Percentiles rank a stretch among this genome's conserved stretches.
These are phyloP conservation scores for Takashimella tepidaria DNA, from an alignment of 1,284 basidiomycete species.

Conservation along the genomic window DNA sequence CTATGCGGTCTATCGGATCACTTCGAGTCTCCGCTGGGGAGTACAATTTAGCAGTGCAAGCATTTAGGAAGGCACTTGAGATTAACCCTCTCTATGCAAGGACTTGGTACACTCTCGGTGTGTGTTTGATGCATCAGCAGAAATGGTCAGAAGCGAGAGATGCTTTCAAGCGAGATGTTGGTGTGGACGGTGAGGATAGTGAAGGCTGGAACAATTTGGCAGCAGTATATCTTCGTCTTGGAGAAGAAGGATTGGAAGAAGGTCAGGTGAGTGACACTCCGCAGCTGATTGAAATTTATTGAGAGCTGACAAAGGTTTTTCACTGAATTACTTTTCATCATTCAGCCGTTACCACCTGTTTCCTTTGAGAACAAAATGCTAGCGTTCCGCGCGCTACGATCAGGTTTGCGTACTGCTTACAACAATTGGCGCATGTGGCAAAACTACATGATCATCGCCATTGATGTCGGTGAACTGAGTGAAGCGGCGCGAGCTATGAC, in stretches of 20 bases:
- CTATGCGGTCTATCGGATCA: slow-evolving; percentile 85
- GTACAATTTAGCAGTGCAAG: slow-evolving; percentile 62
- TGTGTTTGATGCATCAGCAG: slow-evolving; percentile 73
- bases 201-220: slow-evolving; percentile 99
- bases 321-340: too few species aligned
- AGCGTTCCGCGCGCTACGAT: slow-evolving; percentile 90
- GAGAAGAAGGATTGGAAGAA: slow-evolving; percentile 45
- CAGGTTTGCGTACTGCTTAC: slow-evolving; percentile 76
- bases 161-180: slow-evolving; percentile 79
- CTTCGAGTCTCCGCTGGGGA: slow-evolving; percentile 67
- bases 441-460: slow-evolving; percentile 92
- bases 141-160: slow-evolving; percentile 77
- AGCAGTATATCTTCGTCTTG: slow-evolving; percentile 83
- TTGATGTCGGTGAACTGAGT: slow-evolving; percentile 86
- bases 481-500: slow-evolving; percentile 81
- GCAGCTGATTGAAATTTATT: slow-evolving; percentile 2
- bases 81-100: slow-evolving; percentile 86
- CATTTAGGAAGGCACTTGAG: slow-evolving; percentile 65
- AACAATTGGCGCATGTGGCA: slow-evolving; percentile 98
- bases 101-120: slow-evolving; percentile 94
- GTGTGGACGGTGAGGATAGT: slow-evolving; percentile 89
- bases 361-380: slow-evolving; percentile 65
- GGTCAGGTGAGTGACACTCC: slow-evolving; percentile 27
- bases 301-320: too few species aligned
- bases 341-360: slow-evolving; percentile 20